These are phyloP conservation scores for Lolium rigidum DNA, from an alignment of 176 grass and related monocot species.

Conservation along the genomic window DNA sequence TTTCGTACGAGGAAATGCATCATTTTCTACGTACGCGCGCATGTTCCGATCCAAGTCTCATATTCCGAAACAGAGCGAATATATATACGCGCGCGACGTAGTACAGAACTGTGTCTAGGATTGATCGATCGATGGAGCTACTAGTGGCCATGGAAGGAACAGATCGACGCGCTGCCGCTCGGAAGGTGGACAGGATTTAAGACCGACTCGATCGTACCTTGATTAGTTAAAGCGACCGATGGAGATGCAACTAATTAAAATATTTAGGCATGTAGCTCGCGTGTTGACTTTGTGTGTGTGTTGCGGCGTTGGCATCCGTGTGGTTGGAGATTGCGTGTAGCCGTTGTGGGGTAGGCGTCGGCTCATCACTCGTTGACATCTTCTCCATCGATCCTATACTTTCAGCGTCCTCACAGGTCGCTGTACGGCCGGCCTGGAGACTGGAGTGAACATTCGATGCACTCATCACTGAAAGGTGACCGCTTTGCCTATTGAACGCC, in stretches of 20 bases:
- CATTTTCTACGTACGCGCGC: neutral
- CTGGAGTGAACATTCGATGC: conserved; percentile 37
- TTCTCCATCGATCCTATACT: neutral
- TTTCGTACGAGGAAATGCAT: neutral
- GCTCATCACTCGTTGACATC: conserved; percentile 50
- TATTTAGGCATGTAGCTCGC: conserved; percentile 24
- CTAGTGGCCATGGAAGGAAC: conserved; percentile 9
- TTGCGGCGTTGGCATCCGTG: conserved; percentile 41
- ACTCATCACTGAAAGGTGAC: conserved; percentile 24
- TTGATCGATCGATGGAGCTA: neutral
- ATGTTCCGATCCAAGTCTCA: neutral
- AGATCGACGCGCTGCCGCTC: conserved; percentile 13
- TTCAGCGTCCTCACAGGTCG: neutral
- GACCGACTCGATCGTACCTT: neutral
- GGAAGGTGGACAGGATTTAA: neutral
- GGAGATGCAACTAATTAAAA: neutral
- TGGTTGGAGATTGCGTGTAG: conserved; percentile 28
- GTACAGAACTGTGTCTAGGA: too few species aligned
- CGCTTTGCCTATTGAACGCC: neutral
- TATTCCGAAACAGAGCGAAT: neutral
- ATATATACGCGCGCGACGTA: neutral
- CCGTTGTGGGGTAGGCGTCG: conserved; percentile 38
- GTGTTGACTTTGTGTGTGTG: conserved; percentile 13
- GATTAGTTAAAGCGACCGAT: neutral
- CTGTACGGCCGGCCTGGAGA: neutral